These are phyloP conservation scores for Botrytis galanthina DNA, from an alignment of 2,329 filamentous ascomycete species.

Conservation along the genomic window DNA sequence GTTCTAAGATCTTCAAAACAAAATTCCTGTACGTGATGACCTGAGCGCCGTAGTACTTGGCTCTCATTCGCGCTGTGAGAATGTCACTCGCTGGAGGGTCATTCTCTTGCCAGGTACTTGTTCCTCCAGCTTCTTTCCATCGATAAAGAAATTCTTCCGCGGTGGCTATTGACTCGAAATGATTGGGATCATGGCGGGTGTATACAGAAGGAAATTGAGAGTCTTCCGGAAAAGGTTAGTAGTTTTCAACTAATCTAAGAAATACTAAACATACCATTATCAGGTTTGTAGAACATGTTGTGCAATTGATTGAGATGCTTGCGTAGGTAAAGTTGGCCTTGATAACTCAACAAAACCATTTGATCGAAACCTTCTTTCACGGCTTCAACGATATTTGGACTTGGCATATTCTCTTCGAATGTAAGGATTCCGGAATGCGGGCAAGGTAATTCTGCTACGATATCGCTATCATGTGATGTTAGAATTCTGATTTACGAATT, in stretches of 20 bases:
- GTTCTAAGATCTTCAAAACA: slow-evolving; percentile 53
- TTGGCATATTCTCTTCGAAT: slow-evolving; percentile 63
- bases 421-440: slow-evolving; percentile 60
- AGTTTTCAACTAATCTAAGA: slow-evolving; percentile 49
- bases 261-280: slow-evolving; percentile 28
- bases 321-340: slow-evolving; percentile 61
- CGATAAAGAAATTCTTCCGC: slow-evolving; percentile 39
- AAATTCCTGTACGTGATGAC: slow-evolving; percentile 88
- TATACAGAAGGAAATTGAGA: slow-evolving; percentile 28
- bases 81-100: slow-evolving; percentile 75
- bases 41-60: slow-evolving; percentile 90
- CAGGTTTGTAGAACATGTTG: slow-evolving; percentile 39
- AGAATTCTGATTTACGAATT: slow-evolving; percentile 13
- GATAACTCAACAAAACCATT: slow-evolving; percentile 57
- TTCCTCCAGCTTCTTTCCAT: slow-evolving; percentile 11
- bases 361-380: slow-evolving; percentile 47
- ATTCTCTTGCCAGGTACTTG: slow-evolving; percentile 50
- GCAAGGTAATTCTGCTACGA: slow-evolving; percentile 77
- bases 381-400: slow-evolving; percentile 55
- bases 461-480: slow-evolving; percentile 59
- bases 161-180: slow-evolving; percentile 48
- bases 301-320: slow-evolving; percentile 65
- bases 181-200: slow-evolving; percentile 28
- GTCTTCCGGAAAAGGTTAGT: slow-evolving; percentile 34
- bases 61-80: slow-evolving; percentile 77